Conservation (phyloP, 2,329 filamentous ascomycete species). For the Pezicula radicicola region DNA sequence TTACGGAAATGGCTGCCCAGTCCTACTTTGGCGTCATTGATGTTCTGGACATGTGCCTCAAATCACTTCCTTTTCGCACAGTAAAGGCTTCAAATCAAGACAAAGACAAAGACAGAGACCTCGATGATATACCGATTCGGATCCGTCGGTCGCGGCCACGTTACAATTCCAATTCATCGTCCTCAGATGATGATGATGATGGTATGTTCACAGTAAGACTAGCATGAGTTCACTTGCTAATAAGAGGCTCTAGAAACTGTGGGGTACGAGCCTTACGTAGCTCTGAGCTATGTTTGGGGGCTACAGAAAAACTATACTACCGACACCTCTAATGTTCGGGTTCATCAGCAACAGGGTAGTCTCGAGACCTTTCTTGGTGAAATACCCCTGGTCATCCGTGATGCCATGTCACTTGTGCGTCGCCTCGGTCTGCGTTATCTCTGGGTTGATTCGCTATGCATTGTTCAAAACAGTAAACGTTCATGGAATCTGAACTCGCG, state of each 20-base stretch:
- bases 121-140: too few relatives aligned
- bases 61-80: neutral
- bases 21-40: slow-evolving; percentile 12
- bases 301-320: neutral
- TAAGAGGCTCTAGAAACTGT: neutral
- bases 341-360: neutral
- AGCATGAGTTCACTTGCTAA: neutral
- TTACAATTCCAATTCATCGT: neutral
- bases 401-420: neutral
- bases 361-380: neutral
- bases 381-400: neutral
- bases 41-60: slow-evolving; percentile 5
- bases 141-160: too few relatives aligned
- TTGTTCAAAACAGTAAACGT: slow-evolving; percentile 3
- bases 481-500: slow-evolving; percentile 27
- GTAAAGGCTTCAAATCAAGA: neutral
- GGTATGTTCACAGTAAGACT: neutral
- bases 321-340: neutral
- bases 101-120: neutral
- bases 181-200: neutral
- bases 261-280: neutral
- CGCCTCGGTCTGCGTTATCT: neutral
- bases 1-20: neutral
- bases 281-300: slow-evolving; percentile 13
- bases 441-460: slow-evolving; percentile 1